These are phyloP conservation scores for Dioszegia hungarica DNA, from an alignment of 768 basidiomycete genomes.

Conservation along the genomic window DNA sequence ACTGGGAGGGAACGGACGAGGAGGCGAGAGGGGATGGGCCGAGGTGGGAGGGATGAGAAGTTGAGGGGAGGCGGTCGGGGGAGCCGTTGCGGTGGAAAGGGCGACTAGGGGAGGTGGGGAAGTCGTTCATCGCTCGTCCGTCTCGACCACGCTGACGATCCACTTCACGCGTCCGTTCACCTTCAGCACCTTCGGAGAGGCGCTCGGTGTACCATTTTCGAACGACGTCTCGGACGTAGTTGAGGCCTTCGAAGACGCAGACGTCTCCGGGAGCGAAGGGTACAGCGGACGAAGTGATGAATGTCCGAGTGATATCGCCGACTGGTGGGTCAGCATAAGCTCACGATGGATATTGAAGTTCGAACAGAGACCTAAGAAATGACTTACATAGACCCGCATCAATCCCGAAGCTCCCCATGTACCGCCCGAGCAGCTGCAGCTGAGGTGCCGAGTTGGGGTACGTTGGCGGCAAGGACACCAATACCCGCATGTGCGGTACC, in stretches of 20 bases:
- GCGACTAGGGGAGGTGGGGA: slow-evolving; percentile 2
- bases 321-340: slow-evolving; percentile 26
- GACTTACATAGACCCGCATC: slow-evolving; percentile 47
- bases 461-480: slow-evolving; percentile 46
- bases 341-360: too few species aligned
- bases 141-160: slow-evolving; percentile 13
- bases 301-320: slow-evolving; percentile 47
- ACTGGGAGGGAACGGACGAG: neutral
- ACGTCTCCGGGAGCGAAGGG: slow-evolving; percentile 46
- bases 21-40: neutral
- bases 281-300: slow-evolving; percentile 44
- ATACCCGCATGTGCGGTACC: slow-evolving; percentile 29
- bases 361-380: too few species aligned
- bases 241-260: slow-evolving; percentile 49
- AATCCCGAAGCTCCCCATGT: slow-evolving; percentile 46
- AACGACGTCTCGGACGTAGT: slow-evolving; percentile 31
- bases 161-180: slow-evolving; percentile 26
- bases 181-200: slow-evolving; percentile 17
- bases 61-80: neutral
- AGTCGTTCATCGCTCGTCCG: slow-evolving; percentile 9
- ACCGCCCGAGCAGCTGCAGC: slow-evolving; percentile 47
- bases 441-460: slow-evolving; percentile 47
- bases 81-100: neutral
- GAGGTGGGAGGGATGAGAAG: neutral
- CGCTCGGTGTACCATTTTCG: slow-evolving; percentile 37